These are phyloP conservation scores for Candida vartiovaarae DNA, from an alignment of 805 yeast species.

Conservation along the genomic window DNA sequence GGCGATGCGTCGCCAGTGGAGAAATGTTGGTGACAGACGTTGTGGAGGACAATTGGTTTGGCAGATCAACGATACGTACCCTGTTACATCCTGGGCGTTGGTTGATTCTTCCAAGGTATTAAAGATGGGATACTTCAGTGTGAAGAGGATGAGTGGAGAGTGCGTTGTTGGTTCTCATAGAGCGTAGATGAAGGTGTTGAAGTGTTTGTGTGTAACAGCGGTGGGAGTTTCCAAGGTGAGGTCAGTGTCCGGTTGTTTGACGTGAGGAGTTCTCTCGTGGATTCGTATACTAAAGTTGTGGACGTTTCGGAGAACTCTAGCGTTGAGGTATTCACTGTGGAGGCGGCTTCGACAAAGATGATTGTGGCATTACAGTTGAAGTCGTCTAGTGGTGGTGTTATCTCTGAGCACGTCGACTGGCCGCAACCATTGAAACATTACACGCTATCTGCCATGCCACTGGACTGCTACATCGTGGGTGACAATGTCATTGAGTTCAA, in stretches of 20 bases:
- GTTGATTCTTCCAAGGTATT: constrained; percentile 36
- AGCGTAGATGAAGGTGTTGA: constrained; percentile 1
- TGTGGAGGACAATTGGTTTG: constrained; percentile 44
- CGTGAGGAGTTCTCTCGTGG: not conserved
- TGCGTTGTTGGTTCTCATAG: constrained; percentile 18
- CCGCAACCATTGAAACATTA: constrained; percentile 31
- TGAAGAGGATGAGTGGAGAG: constrained; percentile 33
- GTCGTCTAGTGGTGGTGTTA: not conserved
- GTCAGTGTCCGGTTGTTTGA: not conserved
- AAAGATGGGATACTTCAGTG: constrained; percentile 40
- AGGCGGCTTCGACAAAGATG: too few species aligned
- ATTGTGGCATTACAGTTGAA: too few species aligned
- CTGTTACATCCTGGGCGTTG: constrained; percentile 44
- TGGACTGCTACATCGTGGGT: constrained; percentile 19
- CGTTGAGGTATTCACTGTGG: too few species aligned
- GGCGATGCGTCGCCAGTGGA: constrained; percentile 43
- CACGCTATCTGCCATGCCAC: constrained; percentile 20
- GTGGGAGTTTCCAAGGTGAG: not conserved
- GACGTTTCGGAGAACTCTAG: too few species aligned
- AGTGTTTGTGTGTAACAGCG: not conserved
- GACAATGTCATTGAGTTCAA: constrained; percentile 23
- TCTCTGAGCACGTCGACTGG: constrained; percentile 38
- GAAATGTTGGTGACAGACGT: constrained; percentile 27
- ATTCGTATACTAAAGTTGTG: not conserved
- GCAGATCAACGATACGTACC: constrained; percentile 52